Base-by-base conservation (phyloP, 2,329 filamentous ascomycete species). In the Cladosporium sp. region DNA sequence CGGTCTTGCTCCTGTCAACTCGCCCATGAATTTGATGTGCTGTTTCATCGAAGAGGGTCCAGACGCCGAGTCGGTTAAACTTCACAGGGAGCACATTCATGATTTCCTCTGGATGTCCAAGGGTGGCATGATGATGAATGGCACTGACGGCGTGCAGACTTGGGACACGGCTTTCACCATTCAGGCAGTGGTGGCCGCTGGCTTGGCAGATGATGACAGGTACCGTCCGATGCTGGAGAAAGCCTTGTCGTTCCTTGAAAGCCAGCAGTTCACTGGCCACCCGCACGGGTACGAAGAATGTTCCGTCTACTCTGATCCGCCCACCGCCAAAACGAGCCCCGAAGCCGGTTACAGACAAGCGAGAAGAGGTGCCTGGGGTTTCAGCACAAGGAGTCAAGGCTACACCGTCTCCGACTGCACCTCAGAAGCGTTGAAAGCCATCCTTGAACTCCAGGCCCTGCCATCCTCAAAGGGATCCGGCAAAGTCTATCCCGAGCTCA, bases 401-500 rank as follows among this genome's bases (percentile, higher is more conserved):
- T 99, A 99, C 75, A 93, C 91, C 0, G 95, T 99, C 46, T 96
- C 91, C 70, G 95, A 99, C 78, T 98, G 94, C 76, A 92, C 96
- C 1, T 91, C 93, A 0, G 95, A 99, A 80, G 93, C 89, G 2
- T 80, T 99, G 49, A 97, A 97, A 74, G 87, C 91, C 0, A 89
- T 95, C 28, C 88, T 99, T 37, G 84, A 93, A 69, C 84, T 98
- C 2, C 95, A 99, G 75, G 89, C 89, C 71, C 87, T 88, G 10
- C 87, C 89, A 12, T 37, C 46, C 8, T 31, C 57, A 28, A 87
- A 88, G 0, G 69, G 71, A 2, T 65, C 67, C 5, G 61, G 72
- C 55, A 66, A 72, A 18, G 31, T 55, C 29, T 98, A 90, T 75
- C 91, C 92, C 0, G 81, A 85, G 28, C 80, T 94, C 3, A 81